Evolutionary conservation across 768 basidiomycete genomes (phyloP), one percentile per base, ranked within the genome.

Genomic region (Phaeotremella skinneri): DNA sequence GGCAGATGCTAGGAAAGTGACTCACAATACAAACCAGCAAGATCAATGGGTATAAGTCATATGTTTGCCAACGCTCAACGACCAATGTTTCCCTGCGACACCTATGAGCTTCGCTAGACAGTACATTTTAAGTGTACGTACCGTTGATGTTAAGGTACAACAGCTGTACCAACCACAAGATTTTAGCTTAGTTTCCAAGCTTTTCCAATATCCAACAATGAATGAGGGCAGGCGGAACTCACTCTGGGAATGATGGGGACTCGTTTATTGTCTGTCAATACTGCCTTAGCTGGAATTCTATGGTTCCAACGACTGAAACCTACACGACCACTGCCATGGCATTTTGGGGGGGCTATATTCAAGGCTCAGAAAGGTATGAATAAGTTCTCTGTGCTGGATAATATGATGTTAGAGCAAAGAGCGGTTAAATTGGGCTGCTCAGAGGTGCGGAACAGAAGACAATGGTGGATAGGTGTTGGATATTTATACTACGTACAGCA

Each of bases 161-260:
- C 49, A 66, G 53, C 67, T 68, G 25, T 3, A 51, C 27, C 53
- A 42, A 66, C 58, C 29, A 47, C 16, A 14, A 23, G 23, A 5
- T 32, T 5, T 16, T 16, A 29, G 41, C 3, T 47, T 29, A 17
- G 37, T n/a, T 23, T 53, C 13, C 11, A 23, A 26, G 21, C 17
- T n/a, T n/a, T 27, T 25, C 11, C 14, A 29, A 42, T 16, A 7
- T 30, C 6, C 29, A 30, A 13, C 21, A 1, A 52, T 25, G 7
- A 29, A 25, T 11, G 41, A 26, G 9, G n/a, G 25, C 20, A 37
- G 7, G 20, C 23, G 39, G 30, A 30, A 64, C 62, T 29, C 45
- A 73, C 71, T 47, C 52, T 61, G 3, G 71, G 71, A 23, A 73
- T 70, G 59, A 73, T 55, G 1, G 71, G 41, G 47, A 73, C 59